Evolutionary conservation across 768 basidiomycete genomes (phyloP), one percentile per base, ranked within the genome.

Genomic region (Hygrophorus pudorinus): DNA sequence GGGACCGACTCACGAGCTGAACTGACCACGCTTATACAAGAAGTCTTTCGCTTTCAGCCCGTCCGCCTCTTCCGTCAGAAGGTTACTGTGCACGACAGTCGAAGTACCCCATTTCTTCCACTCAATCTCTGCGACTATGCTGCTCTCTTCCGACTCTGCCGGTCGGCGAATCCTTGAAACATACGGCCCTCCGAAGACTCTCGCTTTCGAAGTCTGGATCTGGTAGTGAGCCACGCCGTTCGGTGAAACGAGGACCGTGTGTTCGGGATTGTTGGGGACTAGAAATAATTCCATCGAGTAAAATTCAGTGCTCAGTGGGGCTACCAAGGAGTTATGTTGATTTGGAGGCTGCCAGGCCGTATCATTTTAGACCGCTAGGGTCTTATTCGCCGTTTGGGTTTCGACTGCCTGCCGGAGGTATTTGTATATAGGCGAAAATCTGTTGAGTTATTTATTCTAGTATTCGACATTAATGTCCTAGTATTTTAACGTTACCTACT

Each of bases 181-280:
- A 30, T 55, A 50, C 9, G 62, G 49, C 14, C 63, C 57, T 11
- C 61, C 51, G 27, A 37, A 38, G 8, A 57, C 27, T 11, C 13
- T 56, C 24, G 56, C 48, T 38, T 65, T 59, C 45, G 58, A 51
- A 14, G 76, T 77, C 18, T 56, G 58, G 48, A 76, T 61, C 45
- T 64, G 64, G 53, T 75, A 78, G 49, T 73, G 71, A 14, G 68
- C 63, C 31, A 67, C 65, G 20, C 75, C 74, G 50, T 72, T 72
- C 16, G 68, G 56, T 11, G 75, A 75, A 20, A 76, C 63, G 37
- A 78, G 59, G 11, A 66, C 62, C 6, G 72, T 72, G 44, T 67
- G 64, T 49, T 70, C 64, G 6, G 72, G 72, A 48, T 75, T 66
- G 55, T 75, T 71, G 21, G 69, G 71, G 13, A 70, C 56, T 39